Percentiles rank a stretch among this genome's conserved stretches.
These are phyloP conservation scores for Dendryphion nanum DNA, from an alignment of 2,329 filamentous ascomycete genomes.

Conservation along the genomic window DNA sequence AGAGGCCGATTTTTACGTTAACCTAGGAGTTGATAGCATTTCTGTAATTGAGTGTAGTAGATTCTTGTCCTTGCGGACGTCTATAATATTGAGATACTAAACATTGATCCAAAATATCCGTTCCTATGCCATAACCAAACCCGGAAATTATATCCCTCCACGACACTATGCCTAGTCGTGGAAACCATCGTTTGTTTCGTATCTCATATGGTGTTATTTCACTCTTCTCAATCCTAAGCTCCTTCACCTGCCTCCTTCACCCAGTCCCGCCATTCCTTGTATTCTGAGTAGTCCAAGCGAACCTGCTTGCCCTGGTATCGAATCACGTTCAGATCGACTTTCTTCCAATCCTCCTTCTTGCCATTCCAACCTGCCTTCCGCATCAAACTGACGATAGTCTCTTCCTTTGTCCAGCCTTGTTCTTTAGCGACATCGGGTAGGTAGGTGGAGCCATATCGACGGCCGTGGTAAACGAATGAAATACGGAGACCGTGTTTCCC, in stretches of 20 bases:
- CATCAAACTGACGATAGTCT: slow-evolving; percentile 86
- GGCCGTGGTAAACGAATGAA: slow-evolving; percentile 71
- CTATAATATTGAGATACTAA: no score
- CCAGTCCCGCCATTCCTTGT: slow-evolving; percentile 78
- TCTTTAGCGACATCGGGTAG: slow-evolving; percentile 87
- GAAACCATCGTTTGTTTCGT: no score
- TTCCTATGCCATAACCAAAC: no score
- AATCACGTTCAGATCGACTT: slow-evolving; percentile 74
- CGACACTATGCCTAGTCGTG: no score
- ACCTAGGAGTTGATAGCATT: no score
- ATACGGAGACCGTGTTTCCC: slow-evolving; percentile 86
- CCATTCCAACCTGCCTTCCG: slow-evolving; percentile 92
- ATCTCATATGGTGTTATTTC: no score
- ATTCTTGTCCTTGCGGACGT: no score
- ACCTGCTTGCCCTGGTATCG: slow-evolving; percentile 85
- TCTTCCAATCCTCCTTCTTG: slow-evolving; percentile 64
- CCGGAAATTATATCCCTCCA: no score
- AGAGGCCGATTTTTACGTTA: no score
- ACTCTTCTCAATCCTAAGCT: no score
- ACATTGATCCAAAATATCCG: no score
- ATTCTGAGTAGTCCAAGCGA: slow-evolving; percentile 68
- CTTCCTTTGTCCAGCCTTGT: slow-evolving; percentile 93
- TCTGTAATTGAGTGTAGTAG: no score
- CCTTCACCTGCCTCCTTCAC: slow-evolving; percentile 42
- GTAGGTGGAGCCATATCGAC: slow-evolving; percentile 82